These are phyloP conservation scores for Beauveria bassiana DNA, from an alignment of 2,329 filamentous ascomycete species.

Conservation along the genomic window DNA sequence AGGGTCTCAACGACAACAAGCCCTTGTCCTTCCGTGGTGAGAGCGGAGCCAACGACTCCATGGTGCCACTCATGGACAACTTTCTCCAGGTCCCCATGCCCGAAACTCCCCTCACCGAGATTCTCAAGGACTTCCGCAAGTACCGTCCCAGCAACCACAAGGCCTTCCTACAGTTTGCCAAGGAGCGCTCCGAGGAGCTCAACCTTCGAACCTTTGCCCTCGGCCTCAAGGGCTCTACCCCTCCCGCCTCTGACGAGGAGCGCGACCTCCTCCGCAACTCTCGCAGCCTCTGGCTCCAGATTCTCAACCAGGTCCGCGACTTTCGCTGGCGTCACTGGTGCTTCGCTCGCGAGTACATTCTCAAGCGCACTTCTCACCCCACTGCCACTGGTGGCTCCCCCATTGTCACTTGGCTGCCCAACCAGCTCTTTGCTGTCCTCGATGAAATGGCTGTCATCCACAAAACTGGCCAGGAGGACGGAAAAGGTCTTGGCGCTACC, in stretches of 20 bases:
- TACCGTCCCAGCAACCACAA: slow-evolving; percentile 88
- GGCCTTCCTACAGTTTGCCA: slow-evolving; percentile 70
- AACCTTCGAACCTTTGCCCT: slow-evolving; percentile 54
- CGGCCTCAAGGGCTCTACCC: slow-evolving; percentile 17
- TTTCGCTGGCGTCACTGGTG: slow-evolving; percentile 83
- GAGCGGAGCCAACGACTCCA: slow-evolving; percentile 89
- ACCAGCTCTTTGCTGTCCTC: slow-evolving; percentile 70
- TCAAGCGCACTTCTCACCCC: slow-evolving; percentile 68
- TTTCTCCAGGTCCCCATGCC: slow-evolving; percentile 83
- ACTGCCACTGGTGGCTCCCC: slow-evolving; percentile 75
- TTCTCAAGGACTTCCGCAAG: slow-evolving; percentile 78
- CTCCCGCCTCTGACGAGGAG: slow-evolving; percentile 20
- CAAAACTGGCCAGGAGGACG: slow-evolving; percentile 31
- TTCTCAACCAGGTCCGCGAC: slow-evolving; percentile 68
- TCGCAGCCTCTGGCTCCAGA: slow-evolving; percentile 52
- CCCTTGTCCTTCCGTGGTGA: slow-evolving; percentile 83
- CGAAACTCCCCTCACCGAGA: slow-evolving; percentile 77
- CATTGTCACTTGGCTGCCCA: slow-evolving; percentile 78
- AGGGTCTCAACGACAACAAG: slow-evolving; percentile 64
- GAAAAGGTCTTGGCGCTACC: slow-evolving; percentile 35
- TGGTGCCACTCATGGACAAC: slow-evolving; percentile 86
- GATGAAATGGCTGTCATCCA: slow-evolving; percentile 58
- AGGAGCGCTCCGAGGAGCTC: slow-evolving; percentile 38
- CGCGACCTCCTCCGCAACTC: slow-evolving; percentile 44
- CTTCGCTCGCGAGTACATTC: slow-evolving; percentile 76